A percentile compares a stretch with the other conserved stretches of the same genome.
Evolutionary conservation across 2,329 filamentous ascomycete genomes (phyloP).

Genomic region (Trichophyton rubrum): DNA sequence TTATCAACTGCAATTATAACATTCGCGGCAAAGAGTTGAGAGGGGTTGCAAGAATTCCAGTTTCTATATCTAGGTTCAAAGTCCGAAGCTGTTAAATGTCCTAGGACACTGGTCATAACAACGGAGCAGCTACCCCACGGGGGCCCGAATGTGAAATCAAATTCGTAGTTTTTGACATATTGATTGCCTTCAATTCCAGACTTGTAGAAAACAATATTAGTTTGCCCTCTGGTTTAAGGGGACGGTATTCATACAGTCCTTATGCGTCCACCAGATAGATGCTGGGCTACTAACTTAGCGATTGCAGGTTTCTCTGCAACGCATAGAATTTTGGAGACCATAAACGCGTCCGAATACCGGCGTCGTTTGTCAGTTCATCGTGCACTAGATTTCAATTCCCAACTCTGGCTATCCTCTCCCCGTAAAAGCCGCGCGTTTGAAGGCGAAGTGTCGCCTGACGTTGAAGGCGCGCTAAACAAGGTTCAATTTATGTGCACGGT

Average conservation of each 20-base stretch:
- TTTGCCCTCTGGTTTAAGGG: background rate
- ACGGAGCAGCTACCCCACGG: slow-evolving; percentile 72
- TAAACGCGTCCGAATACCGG: slow-evolving; percentile 11
- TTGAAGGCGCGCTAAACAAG: background rate
- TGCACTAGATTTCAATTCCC: background rate
- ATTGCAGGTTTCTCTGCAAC: slow-evolving; percentile 89
- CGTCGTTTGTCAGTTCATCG: background rate
- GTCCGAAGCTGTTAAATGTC: slow-evolving; percentile 71
- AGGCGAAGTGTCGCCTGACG: background rate
- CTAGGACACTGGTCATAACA: slow-evolving; percentile 85
- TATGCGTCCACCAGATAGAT: slow-evolving; percentile 66
- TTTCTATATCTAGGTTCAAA: slow-evolving; percentile 62
- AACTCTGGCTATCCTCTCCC: background rate
- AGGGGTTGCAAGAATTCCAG: slow-evolving; percentile 72
- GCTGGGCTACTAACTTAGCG: slow-evolving; percentile 80
- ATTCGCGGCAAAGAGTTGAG: slow-evolving; percentile 66
- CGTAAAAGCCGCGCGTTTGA: background rate
- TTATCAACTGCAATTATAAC: slow-evolving; percentile 50
- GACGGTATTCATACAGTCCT: slow-evolving; percentile 47
- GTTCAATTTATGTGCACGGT: slow-evolving; percentile 5
- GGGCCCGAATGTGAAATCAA: slow-evolving; percentile 73
- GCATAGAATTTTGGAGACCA: slow-evolving; percentile 51
- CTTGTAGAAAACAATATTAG: background rate
- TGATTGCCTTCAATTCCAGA: slow-evolving; percentile 44
- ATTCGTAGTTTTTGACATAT: slow-evolving; percentile 90